A percentile compares a stretch with the other conserved stretches of the same genome.
These are phyloP conservation scores for Cryptosporidium felis DNA, from an alignment of 169 alveolate genomes.

Conservation along the genomic window DNA sequence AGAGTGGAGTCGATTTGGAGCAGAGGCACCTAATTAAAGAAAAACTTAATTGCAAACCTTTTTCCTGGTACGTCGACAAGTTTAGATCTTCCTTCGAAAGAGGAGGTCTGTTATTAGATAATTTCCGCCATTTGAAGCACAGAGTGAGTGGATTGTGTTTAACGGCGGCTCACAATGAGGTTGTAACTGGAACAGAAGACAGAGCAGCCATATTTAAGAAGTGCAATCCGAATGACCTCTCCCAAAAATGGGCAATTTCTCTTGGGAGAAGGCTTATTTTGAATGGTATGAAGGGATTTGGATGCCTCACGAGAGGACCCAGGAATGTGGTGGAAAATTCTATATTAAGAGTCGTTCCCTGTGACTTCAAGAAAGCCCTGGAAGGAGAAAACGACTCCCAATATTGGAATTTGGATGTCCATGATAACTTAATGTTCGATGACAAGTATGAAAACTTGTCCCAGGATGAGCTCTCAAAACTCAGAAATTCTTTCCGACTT, in stretches of 20 bases:
- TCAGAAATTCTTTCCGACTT: conserved; percentile 23
- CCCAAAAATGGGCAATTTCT: conserved; percentile 41
- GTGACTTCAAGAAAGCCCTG: conserved; percentile 33
- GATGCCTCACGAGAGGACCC: conserved; percentile 67
- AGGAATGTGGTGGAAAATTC: conserved; percentile 42
- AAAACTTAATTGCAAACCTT: conserved; percentile 55
- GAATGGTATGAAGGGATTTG: conserved; percentile 11
- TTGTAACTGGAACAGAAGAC: conserved; percentile 57
- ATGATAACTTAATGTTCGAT: conserved; percentile 22
- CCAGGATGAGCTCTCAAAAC: background rate
- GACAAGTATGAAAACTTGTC: background rate
- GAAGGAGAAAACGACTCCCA: conserved; percentile 42
- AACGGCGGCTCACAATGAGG: conserved; percentile 51
- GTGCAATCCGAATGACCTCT: conserved; percentile 7
- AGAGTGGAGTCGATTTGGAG: conserved; percentile 38
- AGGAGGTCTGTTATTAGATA: conserved; percentile 40
- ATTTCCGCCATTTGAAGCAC: conserved; percentile 46
- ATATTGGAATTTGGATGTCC: conserved; percentile 31
- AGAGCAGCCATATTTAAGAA: conserved; percentile 32
- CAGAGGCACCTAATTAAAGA: conserved; percentile 27
- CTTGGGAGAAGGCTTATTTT: conserved; percentile 48
- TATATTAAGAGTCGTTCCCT: conserved; percentile 33
- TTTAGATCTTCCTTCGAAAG: conserved; percentile 64
- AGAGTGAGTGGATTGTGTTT: conserved; percentile 50
- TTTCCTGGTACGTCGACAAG: conserved; percentile 70